Percentiles rank a stretch among this genome's conserved stretches.
These are phyloP conservation scores for Penicillium herquei DNA, from an alignment of 495 filamentous ascomycete species.

Conservation along the genomic window DNA sequence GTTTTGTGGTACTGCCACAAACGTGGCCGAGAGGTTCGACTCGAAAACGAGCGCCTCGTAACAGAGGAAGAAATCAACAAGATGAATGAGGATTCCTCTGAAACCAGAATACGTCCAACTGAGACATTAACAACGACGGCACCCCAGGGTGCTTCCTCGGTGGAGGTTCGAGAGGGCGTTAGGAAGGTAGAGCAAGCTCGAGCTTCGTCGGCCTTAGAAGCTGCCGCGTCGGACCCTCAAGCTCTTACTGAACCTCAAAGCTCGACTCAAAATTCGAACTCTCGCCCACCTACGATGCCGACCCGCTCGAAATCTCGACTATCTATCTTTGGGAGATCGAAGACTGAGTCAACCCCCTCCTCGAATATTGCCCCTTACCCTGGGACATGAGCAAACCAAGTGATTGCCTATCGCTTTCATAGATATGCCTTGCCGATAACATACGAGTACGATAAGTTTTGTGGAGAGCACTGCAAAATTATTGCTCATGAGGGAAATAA, in stretches of 20 bases:
- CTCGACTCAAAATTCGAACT: slow-evolving; percentile 7
- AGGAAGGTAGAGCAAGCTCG: slow-evolving; percentile 37
- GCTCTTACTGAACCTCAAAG: background rate
- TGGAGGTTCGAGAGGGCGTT: slow-evolving; percentile 43
- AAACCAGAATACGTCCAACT: slow-evolving; percentile 35
- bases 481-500: too few relatives aligned
- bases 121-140: slow-evolving; percentile 48
- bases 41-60: slow-evolving; percentile 67
- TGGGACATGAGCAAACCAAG: slow-evolving; percentile 23
- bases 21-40: slow-evolving; percentile 77
- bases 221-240: slow-evolving; percentile 8
- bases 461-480: background rate
- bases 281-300: slow-evolving; percentile 17
- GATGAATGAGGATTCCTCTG: slow-evolving; percentile 36
- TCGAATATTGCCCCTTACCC: slow-evolving; percentile 39
- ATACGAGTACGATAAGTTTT: background rate
- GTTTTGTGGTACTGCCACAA: slow-evolving; percentile 98
- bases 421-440: background rate
- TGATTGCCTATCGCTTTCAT: background rate
- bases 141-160: slow-evolving; percentile 40
- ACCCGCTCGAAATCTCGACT: slow-evolving; percentile 35
- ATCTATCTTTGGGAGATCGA: slow-evolving; percentile 32
- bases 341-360: slow-evolving; percentile 20
- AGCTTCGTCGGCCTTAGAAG: slow-evolving; percentile 16
- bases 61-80: slow-evolving; percentile 47